Evolutionary conservation across 2,329 filamentous ascomycete genomes (phyloP), one percentile per base, ranked within the genome.

Genomic region (Byssochlamys sp.): DNA sequence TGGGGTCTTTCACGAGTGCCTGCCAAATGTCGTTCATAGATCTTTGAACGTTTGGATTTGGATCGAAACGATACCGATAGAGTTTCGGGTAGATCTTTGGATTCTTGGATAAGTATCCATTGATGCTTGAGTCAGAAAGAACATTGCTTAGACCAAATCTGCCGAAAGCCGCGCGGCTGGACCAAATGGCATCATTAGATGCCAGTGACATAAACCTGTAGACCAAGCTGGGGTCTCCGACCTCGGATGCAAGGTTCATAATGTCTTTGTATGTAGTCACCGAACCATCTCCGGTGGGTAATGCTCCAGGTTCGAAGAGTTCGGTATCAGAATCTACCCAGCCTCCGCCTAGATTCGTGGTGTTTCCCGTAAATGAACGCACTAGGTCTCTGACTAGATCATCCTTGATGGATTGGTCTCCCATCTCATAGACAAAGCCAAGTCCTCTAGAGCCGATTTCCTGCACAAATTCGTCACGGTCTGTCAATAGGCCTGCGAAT

Each of bases 1-100:
- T 85, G 1, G 90, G 83, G 65, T 97, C 91, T 68, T 95, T 95
- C 56, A 97, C 91, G n/a, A 99, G 77, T 0, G 92, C 87, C 66
- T 89, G 91, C 94, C 94, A 99, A 63, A 99, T 97, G 61, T 95
- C 90, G 58, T 95, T 91, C 94, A 99, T 99, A 0, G 92, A 96
- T 53, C 86, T 82, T 69, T 92, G 90, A 11, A 97, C 94, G 62
- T 95, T 96, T 1, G 86, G 81, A 68, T 96, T 97, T 0, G 94
- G 94, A 71, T 99, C 94, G 60, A 97, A 97, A 54, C 91, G 82
- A 73, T 97, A 99, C 53, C 94, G 84, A 73, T 88, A 99, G 1
- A 99, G 82, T 74, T 96, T 97, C 0, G 91, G 90, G 66, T 96
- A 97, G 14, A 99, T 82, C 71, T 95, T 96, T 0, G 91, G 91